phyloP scores from a whole-genome alignment of 768 basidiomycete genomes.

The Podaxis carcinomalis region DNA sequence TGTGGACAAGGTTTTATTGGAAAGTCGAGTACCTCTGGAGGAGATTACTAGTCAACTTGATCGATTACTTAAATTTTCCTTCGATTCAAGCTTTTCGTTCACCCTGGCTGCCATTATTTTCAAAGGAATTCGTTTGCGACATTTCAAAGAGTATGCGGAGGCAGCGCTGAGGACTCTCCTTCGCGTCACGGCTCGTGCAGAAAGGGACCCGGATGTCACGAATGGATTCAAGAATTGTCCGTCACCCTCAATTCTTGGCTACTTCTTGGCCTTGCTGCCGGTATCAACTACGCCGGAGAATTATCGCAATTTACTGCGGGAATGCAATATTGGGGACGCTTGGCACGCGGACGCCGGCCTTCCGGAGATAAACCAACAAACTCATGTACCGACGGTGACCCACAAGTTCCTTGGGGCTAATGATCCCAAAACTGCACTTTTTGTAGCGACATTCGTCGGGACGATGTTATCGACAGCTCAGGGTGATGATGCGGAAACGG shows the following conservation, averaged over 20 bases:
- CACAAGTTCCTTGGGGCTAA: conserved; percentile 55
- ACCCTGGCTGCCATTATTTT: conserved; percentile 79
- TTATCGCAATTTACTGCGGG: conserved; percentile 58
- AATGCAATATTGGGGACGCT: conserved; percentile 52
- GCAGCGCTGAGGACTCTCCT: conserved; percentile 60
- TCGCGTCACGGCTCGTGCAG: conserved; percentile 49
- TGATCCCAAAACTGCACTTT: conserved; percentile 62
- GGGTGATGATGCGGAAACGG: conserved; percentile 76
- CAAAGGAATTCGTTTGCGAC: conserved; percentile 76
- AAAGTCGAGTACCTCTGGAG: conserved; percentile 59
- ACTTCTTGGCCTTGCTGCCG: conserved; percentile 76
- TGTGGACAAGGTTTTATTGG: conserved; percentile 56
- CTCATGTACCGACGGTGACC: conserved; percentile 48
- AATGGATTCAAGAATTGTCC: conserved; percentile 43
- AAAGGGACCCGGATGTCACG: conserved; percentile 23
- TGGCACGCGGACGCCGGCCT: conserved; percentile 36
- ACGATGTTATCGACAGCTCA: conserved; percentile 74
- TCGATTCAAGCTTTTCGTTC: conserved; percentile 77
- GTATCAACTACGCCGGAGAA: conserved; percentile 52
- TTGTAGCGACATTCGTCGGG: conserved; percentile 70
- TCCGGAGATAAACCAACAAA: conserved; percentile 35
- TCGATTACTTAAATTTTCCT: conserved; percentile 66
- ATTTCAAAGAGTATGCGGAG: conserved; percentile 58
- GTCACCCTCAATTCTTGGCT: conserved; percentile 61
- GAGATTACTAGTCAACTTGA: conserved; percentile 72